phyloP scores from a whole-genome alignment of 768 basidiomycete genomes.

The Lyophyllum semitale region DNA sequence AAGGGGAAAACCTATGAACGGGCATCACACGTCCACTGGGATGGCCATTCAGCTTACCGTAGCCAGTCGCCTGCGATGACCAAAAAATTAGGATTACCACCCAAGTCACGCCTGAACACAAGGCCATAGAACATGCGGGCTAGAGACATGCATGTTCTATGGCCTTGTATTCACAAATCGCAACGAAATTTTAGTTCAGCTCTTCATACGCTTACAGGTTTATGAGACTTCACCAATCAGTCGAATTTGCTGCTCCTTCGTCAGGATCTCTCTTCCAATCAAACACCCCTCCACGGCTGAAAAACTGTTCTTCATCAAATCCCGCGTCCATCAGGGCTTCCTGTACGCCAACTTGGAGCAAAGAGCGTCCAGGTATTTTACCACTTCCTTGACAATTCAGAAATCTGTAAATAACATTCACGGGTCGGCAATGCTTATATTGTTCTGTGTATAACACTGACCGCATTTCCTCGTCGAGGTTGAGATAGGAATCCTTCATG shows the following conservation, averaged over 20 bases:
- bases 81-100: too few species aligned
- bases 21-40: too few species aligned
- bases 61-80: too few species aligned
- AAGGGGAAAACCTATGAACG: too few species aligned
- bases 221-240: neutral
- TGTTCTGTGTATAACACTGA: neutral
- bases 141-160: too few species aligned
- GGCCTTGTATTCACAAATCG: too few species aligned
- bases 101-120: too few species aligned
- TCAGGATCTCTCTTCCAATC: slow-evolving; percentile 27
- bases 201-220: neutral
- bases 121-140: too few species aligned
- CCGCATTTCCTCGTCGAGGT: slow-evolving; percentile 39
- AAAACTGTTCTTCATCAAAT: slow-evolving; percentile 15
- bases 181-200: too few species aligned
- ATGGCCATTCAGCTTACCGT: too few species aligned
- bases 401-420: slow-evolving; percentile 18
- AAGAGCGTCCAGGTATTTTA: slow-evolving; percentile 29
- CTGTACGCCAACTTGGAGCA: slow-evolving; percentile 18
- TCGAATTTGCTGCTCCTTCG: neutral
- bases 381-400: slow-evolving; percentile 32
- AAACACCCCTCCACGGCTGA: slow-evolving; percentile 29
- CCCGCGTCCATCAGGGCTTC: slow-evolving; percentile 17
- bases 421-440: neutral
- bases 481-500: slow-evolving; percentile 40